Conservation (phyloP, 2,329 filamentous ascomycete genomes). For the Fusarium anthophilum region DNA sequence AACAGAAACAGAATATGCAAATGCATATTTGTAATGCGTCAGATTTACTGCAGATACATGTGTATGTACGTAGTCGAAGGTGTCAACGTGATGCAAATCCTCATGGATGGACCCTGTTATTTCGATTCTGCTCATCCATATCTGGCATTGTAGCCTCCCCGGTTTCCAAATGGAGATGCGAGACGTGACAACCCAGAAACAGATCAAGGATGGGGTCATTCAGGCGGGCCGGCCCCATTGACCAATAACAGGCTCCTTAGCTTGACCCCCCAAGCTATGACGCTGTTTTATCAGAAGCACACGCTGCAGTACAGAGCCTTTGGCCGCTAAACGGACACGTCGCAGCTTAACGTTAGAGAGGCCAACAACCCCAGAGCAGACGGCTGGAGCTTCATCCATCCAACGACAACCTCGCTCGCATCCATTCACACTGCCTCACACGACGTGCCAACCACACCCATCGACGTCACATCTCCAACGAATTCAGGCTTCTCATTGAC, state of each 20-base stretch:
- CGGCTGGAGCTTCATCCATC: neutral
- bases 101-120: slow-evolving; percentile 26
- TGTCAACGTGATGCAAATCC: slow-evolving; percentile 24
- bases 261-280: slow-evolving; percentile 29
- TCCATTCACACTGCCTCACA: slow-evolving; percentile 14
- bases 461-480: slow-evolving; percentile 37
- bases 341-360: slow-evolving; percentile 24
- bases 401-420: slow-evolving; percentile 34
- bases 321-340: slow-evolving; percentile 39
- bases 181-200: slow-evolving; percentile 30
- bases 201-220: slow-evolving; percentile 26
- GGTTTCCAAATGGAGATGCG: slow-evolving; percentile 31
- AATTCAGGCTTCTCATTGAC: slow-evolving; percentile 24
- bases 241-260: slow-evolving; percentile 14
- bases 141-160: slow-evolving; percentile 20
- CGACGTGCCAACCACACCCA: slow-evolving; percentile 28
- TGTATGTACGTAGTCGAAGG: slow-evolving; percentile 3
- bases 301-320: slow-evolving; percentile 2
- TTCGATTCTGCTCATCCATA: slow-evolving; percentile 19
- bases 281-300: slow-evolving; percentile 11
- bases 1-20: neutral
- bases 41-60: neutral
- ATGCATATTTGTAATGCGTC: slow-evolving; percentile 4
- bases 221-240: slow-evolving; percentile 26
- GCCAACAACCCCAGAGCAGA: slow-evolving; percentile 1